Base-by-base conservation (phyloP, 257 asterid genomes). In the Capsicum rhomboideum region DNA sequence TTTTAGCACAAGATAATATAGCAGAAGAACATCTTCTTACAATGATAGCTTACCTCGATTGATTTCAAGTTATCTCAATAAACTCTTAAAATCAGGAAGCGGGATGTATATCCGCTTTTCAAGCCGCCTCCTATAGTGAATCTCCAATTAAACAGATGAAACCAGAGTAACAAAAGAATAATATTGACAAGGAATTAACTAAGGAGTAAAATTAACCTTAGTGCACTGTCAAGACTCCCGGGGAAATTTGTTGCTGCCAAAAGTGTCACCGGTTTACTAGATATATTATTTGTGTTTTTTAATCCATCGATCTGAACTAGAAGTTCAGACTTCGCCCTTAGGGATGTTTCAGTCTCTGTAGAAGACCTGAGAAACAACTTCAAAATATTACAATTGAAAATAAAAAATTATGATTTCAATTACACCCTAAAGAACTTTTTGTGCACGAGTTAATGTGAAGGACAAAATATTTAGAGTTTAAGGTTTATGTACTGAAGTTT, bases 171-270 rank as follows among this genome's bases (percentile, higher is more conserved):
- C 82, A 31, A 59, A 7, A 10, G 50, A 59, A 66, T 11, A 68
- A 40, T 54, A 59, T 37, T 20, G 63, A 56, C 64, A 26, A 6
- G 16, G 44, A 59, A 80, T 4, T 20, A 40, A 7, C 5, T 40
- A 40, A 18, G 42, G 59, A 10, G 53, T 80, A 59, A 11, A 74
- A 4, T 23, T 49, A 83, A 95, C 98, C 99, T 96, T 87, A 96
- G 86, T 16, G 99, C 99, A 89, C 93, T 97, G 78, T 94, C 99
- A 66, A 96, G 94, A 89, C 90, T 97, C 98, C 97, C 93, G 46
- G 99, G 99, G 86, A 96, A 96, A 87, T 93, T 93, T 40, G 99
- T 96, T 46, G 99, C 99, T 12, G 98, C 97, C 86, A 96, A 92
- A 88, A 94, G 97, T 98, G 93, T 93, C 85, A 94, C 98, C 58